Base-by-base conservation (phyloP, 2,329 filamentous ascomycete species). In the Aspergillus unguis region DNA sequence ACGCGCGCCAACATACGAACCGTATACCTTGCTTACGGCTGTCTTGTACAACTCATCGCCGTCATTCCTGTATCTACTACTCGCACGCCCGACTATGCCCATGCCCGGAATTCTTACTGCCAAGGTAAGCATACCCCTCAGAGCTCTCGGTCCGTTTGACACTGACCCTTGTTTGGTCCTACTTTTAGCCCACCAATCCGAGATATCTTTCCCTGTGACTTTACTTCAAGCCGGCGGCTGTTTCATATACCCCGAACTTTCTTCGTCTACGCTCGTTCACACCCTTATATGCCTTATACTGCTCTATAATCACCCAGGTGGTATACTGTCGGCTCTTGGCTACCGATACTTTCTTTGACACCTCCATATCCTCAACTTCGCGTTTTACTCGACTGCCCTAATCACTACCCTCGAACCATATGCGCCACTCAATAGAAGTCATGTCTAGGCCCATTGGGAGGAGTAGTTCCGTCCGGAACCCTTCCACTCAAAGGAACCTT, bases 361-460 rank as follows among this genome's bases (percentile, higher is more conserved):
- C 25, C 33, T 42, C 27, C 29, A 45, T 41, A 29, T 28, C 33
- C 36, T 3, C 23, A 11, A 29, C 37, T 45, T 36, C 27, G 32
- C 47, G 27, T 44, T 29, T 35, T 50, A 42, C 37, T 54, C 43
- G 23, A 47, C 48, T 44, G 28, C 35, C 5, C 28, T 23, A 5
- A 27, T 36, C 33, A 25, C 25, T n/a, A 28, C n/a, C 25, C n/a
- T n/a, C 41, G 37, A 50, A 37, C 8, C 26, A 42, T 29, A 32
- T 17, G 28, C 42, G 29, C 28, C 43, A 7, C 31, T 43, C 11
- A 11, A 42, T 33, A 45, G 42, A 42, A 50, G 40, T 17, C 9
- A 58, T 59, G 58, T 58, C 58, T 8, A 50, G 47, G 11, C 43
- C 47, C 11, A 47, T 50, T 31, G 46, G 42, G 31, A 48, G 58